Base-by-base conservation (phyloP, 495 filamentous ascomycete genomes). In the Lasiosphaeria miniovina region DNA sequence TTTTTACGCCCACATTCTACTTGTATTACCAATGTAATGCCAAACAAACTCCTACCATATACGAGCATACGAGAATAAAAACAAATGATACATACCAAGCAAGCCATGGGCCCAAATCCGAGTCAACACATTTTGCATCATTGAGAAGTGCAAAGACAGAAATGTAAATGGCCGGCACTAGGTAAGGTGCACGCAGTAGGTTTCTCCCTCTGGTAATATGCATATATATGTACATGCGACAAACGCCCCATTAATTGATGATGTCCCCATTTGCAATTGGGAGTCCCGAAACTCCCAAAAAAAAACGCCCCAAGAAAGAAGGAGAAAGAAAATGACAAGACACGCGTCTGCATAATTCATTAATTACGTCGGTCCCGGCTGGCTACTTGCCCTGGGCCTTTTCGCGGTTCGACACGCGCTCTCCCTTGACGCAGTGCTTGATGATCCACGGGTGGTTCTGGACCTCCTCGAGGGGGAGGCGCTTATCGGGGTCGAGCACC, bases 391-490 rank as follows among this genome's bases (percentile, higher is more conserved):
- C 40, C 15, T 11, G 43, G 12, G 66, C 58, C 61, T 72, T 76
- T 54, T 80, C 80, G 49, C 82, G 65, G 56, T 86, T 84, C 36
- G 76, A 65, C 12, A 78, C 80, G 59, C 85, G 72, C 68, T 91
- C 88, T 5, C 90, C 86, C 74, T 90, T 93, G 12, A 86, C 80
- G 72, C 95, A 98, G 74, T 98, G 91, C 81, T 96, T 98, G 64
- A 96, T 68, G 62, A 98, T 96, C 94, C 94, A 98, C 32, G 94
- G 93, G 72, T 98, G 94, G 46, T 81, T 83, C 72, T 91, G 86
- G 52, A 97, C 89, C 40, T 97, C 90, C 14, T 94, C 91, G 1
- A 98, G 82, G 1, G 92, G 82, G 48, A 98, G 89, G 36, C 94
- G 81, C 80, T 96, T 96, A 68, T 96, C 91, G 0, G 94, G 95